These are phyloP conservation scores for Microbotryomycetes sp. DNA, from an alignment of 1,284 basidiomycete genomes.

Conservation along the genomic window DNA sequence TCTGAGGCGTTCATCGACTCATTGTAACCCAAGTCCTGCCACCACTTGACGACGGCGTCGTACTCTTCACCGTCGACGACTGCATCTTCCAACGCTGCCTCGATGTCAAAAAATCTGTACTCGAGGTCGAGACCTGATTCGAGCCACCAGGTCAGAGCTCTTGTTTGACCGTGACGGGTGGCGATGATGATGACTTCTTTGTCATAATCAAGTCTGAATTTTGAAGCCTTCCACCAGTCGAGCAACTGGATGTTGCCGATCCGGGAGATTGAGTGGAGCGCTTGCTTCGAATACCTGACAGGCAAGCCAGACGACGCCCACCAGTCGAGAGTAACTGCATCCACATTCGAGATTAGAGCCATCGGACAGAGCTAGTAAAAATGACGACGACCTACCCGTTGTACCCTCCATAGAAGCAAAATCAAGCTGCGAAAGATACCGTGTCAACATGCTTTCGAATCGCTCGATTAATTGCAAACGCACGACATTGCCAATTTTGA, in stretches of 20 bases:
- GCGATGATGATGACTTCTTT: constrained; percentile 66
- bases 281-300: constrained; percentile 60
- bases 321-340: constrained; percentile 55
- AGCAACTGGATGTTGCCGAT: constrained; percentile 67
- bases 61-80: constrained; percentile 63
- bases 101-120: constrained; percentile 69
- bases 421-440: constrained; percentile 6
- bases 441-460: not conserved
- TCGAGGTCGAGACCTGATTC: constrained; percentile 63
- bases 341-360: too few relatives aligned
- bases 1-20: constrained; percentile 11
- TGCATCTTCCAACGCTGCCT: constrained; percentile 75
- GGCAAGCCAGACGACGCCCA: constrained; percentile 60
- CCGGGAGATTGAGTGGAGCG: constrained; percentile 65
- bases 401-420: constrained; percentile 25
- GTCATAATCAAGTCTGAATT: constrained; percentile 65
- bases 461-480: constrained; percentile 51
- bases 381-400: not conserved
- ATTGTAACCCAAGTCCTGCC: constrained; percentile 46
- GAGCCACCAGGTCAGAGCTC: constrained; percentile 78
- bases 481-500: constrained; percentile 73
- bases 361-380: not conserved
- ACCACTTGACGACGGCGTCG: constrained; percentile 50
- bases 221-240: constrained; percentile 66
- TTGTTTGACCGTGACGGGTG: constrained; percentile 67